phyloP scores from a whole-genome alignment of 306 rosid species.

The Fragaria vesca region DNA sequence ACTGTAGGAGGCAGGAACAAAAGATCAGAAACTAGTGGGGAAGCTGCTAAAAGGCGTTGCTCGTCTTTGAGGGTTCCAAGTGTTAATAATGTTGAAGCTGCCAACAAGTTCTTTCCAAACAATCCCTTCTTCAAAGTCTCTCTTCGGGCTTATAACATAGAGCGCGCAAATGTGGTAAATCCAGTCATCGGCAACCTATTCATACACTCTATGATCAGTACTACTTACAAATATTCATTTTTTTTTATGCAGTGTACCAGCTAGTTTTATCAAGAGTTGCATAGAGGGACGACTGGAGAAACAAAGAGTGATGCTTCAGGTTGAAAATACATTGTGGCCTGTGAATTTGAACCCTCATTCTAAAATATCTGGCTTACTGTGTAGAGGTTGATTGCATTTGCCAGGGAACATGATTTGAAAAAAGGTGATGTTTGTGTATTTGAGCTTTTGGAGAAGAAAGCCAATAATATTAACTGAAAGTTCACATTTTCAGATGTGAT shows the following conservation, averaged over 20 bases:
- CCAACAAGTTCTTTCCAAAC: background rate
- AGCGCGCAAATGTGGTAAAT: background rate
- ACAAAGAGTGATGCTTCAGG: background rate
- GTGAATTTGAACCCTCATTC: background rate
- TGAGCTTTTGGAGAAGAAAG: background rate
- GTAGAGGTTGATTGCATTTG: background rate
- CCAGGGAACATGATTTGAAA: background rate
- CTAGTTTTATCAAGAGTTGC: background rate
- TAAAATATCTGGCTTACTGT: background rate
- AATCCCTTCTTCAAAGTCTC: constrained; percentile 18
- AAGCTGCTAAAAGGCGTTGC: background rate
- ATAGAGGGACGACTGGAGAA: background rate
- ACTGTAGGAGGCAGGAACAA: background rate
- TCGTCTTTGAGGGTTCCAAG: background rate
- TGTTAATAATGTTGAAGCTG: constrained; percentile 7
- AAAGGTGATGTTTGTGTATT: background rate
- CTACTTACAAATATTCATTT: background rate
- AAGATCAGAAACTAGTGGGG: background rate
- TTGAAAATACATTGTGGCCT: background rate
- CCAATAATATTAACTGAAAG: background rate
- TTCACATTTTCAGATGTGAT: background rate
- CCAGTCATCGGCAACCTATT: background rate
- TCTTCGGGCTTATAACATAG: background rate
- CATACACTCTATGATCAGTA: background rate
- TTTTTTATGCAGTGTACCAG: background rate